phyloP scores from a whole-genome alignment of 768 basidiomycete species.

The Fistulinella prunicolor region DNA sequence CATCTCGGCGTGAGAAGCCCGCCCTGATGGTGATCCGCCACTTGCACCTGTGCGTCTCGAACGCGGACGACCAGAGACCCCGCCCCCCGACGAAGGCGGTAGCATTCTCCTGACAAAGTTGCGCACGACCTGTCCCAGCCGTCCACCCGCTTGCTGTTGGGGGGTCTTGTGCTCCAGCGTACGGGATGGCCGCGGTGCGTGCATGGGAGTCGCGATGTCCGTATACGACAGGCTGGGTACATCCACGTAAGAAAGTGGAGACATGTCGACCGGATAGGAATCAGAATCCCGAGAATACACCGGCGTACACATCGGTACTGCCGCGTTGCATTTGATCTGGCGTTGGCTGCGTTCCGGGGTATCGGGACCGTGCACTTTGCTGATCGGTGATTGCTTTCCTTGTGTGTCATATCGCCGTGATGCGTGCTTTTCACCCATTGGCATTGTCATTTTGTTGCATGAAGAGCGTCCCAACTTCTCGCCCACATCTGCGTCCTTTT shows the following conservation, averaged over 20 bases:
- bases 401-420: too few relatives aligned
- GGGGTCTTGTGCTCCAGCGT: too few relatives aligned
- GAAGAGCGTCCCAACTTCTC: too few relatives aligned
- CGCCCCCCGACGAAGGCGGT: conserved; percentile 9
- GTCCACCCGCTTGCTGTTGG: conserved; percentile 9
- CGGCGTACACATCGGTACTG: conserved; percentile 1
- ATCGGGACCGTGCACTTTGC: neutral
- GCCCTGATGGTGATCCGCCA: too few relatives aligned
- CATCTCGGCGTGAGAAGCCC: too few relatives aligned
- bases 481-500: too few relatives aligned
- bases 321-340: neutral
- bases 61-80: neutral
- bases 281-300: neutral
- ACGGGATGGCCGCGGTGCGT: too few relatives aligned
- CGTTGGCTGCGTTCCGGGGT: too few relatives aligned
- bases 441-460: too few relatives aligned
- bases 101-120: conserved; percentile 22
- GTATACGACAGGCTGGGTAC: neutral
- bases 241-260: conserved; percentile 7
- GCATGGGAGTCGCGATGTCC: neutral
- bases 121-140: conserved; percentile 21
- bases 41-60: too few relatives aligned
- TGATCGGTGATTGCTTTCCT: neutral
- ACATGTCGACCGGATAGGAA: conserved; percentile 16
- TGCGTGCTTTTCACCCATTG: too few relatives aligned